Evolutionary conservation across 768 basidiomycete genomes (phyloP).

Genomic region (Hypholoma sublateritium): DNA sequence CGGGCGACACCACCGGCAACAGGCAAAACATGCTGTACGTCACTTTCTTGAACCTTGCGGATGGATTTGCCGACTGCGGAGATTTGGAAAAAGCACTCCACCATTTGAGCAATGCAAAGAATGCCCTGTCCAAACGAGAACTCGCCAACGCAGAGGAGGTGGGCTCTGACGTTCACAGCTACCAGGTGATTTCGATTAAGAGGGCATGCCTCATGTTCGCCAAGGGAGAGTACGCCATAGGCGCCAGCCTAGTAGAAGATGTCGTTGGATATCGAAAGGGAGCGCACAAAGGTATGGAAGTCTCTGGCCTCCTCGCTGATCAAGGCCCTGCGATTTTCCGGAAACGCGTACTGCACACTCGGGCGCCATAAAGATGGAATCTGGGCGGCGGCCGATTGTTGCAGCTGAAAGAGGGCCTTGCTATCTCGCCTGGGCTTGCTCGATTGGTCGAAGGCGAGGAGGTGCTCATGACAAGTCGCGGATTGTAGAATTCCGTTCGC

Average conservation of each 20-base stretch:
- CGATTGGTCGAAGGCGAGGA: background rate
- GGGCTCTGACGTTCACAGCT: background rate
- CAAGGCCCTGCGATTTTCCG: background rate
- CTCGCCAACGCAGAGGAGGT: background rate
- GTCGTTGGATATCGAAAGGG: background rate
- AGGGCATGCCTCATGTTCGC: background rate
- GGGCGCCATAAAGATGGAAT: background rate
- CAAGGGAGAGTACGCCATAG: background rate
- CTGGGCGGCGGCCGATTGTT: background rate
- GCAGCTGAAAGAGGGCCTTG: background rate
- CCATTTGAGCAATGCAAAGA: background rate
- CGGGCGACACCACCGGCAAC: background rate
- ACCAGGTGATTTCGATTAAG: background rate
- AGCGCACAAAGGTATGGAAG: background rate
- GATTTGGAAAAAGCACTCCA: background rate
- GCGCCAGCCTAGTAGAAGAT: background rate
- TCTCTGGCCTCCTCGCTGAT: background rate
- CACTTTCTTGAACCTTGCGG: background rate
- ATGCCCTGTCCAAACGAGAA: background rate
- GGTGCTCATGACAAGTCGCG: background rate
- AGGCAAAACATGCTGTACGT: background rate
- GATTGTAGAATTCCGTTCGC: background rate
- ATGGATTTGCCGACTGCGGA: background rate
- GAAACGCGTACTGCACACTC: background rate
- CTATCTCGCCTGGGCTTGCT: background rate